Percentiles rank a stretch among this genome's conserved stretches.
Conservation (phyloP, 768 basidiomycete genomes). For the Polyporus arcularius region DNA sequence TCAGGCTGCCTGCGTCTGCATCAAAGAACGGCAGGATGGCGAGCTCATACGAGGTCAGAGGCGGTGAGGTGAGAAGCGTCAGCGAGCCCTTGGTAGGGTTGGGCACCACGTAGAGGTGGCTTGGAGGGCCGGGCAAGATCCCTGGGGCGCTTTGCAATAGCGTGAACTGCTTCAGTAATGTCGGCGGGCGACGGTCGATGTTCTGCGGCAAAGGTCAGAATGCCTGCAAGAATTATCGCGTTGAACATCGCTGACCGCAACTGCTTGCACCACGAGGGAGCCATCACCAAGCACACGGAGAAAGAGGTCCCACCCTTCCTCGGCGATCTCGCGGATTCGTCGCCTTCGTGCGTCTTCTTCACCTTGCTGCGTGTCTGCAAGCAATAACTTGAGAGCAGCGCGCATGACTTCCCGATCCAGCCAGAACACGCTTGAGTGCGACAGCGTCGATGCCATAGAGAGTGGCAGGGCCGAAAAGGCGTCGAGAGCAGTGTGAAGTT, state of each 20-base stretch:
- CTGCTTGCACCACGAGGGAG: conserved; percentile 69
- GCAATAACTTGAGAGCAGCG: conserved; percentile 44
- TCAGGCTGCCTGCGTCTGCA: conserved; percentile 52
- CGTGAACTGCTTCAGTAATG: conserved; percentile 73
- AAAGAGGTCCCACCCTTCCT: conserved; percentile 81
- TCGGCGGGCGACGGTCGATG: conserved; percentile 86
- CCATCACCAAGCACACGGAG: conserved; percentile 71
- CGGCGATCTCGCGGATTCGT: conserved; percentile 60
- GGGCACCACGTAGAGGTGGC: conserved; percentile 46
- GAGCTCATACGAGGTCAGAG: conserved; percentile 62
- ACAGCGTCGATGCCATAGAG: conserved; percentile 31
- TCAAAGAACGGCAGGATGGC: conserved; percentile 64
- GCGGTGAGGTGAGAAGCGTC: conserved; percentile 66
- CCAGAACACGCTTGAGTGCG: conserved; percentile 61
- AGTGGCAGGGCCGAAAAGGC: conserved; percentile 59
- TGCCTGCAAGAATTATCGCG: not conserved
- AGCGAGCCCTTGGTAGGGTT: conserved; percentile 27
- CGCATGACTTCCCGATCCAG: conserved; percentile 65
- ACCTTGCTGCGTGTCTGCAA: conserved; percentile 34
- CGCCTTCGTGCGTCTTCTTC: conserved; percentile 48
- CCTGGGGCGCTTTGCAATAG: conserved; percentile 63
- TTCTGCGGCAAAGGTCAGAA: conserved; percentile 51
- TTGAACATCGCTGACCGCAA: conserved; percentile 55
- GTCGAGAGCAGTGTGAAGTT: conserved; percentile 81
- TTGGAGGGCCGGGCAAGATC: conserved; percentile 47